Conservation (phyloP, 2,329 filamentous ascomycete genomes). For the Paraconiothyrium brasiliense region DNA sequence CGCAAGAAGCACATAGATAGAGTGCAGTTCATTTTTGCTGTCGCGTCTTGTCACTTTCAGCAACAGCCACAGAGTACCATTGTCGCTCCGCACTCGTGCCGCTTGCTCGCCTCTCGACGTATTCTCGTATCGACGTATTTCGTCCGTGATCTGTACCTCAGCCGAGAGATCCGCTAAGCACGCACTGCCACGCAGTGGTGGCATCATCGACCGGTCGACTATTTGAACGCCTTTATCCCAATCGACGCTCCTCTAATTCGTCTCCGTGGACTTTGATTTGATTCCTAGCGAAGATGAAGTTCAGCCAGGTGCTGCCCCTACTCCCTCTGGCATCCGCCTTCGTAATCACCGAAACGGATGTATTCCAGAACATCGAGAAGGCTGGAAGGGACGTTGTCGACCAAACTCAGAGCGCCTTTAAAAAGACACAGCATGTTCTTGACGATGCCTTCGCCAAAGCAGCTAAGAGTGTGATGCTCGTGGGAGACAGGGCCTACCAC, state of each 20-base stretch:
- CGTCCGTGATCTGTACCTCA: conserved; percentile 1
- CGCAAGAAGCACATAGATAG: not conserved
- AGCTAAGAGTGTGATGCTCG: conserved; percentile 46
- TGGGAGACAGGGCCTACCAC: conserved; percentile 47
- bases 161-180: conserved; percentile 22
- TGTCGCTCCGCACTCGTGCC: not conserved
- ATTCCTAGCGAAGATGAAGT: conserved; percentile 55
- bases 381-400: conserved; percentile 31
- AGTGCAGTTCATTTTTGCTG: not conserved
- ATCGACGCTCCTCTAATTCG: conserved; percentile 10
- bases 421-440: conserved; percentile 52
- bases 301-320: conserved; percentile 59
- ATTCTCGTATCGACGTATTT: conserved; percentile 14
- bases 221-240: conserved; percentile 12
- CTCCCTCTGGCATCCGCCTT: conserved; percentile 61
- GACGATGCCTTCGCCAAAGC: conserved; percentile 55
- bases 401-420: conserved; percentile 33
- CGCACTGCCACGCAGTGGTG: conserved; percentile 34
- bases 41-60: no score
- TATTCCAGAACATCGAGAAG: conserved; percentile 52
- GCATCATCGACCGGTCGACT: conserved; percentile 41
- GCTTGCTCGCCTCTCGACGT: not conserved
- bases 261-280: conserved; percentile 19
- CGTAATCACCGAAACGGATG: conserved; percentile 62
- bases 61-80: not conserved